phyloP scores from a whole-genome alignment of 192 early-diverging fungal species.

The Phycomyces blakesleeanus region DNA sequence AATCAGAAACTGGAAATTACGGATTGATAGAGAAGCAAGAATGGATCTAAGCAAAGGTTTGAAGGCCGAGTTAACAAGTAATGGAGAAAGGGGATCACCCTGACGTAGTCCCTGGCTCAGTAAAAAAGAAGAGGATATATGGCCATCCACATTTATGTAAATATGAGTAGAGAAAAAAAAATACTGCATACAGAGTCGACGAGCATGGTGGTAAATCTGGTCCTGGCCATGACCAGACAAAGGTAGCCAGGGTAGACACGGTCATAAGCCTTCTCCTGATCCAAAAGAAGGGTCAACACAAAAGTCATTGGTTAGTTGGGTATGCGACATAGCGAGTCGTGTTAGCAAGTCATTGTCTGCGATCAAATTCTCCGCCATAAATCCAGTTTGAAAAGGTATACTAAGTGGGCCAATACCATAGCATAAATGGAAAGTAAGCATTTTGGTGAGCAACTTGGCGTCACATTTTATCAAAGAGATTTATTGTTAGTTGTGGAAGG shows the following conservation, averaged over 20 bases:
- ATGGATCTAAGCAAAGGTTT: not conserved
- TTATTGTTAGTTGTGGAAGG: slow-evolving; percentile 17
- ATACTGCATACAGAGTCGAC: not conserved
- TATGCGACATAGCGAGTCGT: not conserved
- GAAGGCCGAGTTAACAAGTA: not conserved
- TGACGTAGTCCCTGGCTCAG: slow-evolving; percentile 32
- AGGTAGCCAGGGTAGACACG: slow-evolving; percentile 22
- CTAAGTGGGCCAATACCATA: not conserved
- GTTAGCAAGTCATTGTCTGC: slow-evolving; percentile 13
- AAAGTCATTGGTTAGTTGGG: not conserved
- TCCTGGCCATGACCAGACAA: not conserved
- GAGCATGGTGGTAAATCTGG: slow-evolving; percentile 11
- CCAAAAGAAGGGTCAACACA: slow-evolving; percentile 10
- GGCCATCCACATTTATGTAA: slow-evolving; percentile 21
- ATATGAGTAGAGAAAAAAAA: slow-evolving; percentile 14
- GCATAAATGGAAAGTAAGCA: not conserved
- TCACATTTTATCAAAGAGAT: slow-evolving; percentile 25
- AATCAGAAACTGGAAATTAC: slow-evolving; percentile 24
- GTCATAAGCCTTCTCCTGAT: slow-evolving; percentile 33
- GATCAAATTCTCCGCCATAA: slow-evolving; percentile 14
- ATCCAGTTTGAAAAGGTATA: slow-evolving; percentile 15
- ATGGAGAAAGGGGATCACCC: slow-evolving; percentile 31
- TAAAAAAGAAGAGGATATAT: not conserved
- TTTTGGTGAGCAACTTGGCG: slow-evolving; percentile 16
- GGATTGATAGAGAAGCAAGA: slow-evolving; percentile 18